Evolutionary conservation across 192 early-diverging fungal genomes (phyloP), one percentile per base, ranked within the genome.

Genomic region (Diversispora epigaea): DNA sequence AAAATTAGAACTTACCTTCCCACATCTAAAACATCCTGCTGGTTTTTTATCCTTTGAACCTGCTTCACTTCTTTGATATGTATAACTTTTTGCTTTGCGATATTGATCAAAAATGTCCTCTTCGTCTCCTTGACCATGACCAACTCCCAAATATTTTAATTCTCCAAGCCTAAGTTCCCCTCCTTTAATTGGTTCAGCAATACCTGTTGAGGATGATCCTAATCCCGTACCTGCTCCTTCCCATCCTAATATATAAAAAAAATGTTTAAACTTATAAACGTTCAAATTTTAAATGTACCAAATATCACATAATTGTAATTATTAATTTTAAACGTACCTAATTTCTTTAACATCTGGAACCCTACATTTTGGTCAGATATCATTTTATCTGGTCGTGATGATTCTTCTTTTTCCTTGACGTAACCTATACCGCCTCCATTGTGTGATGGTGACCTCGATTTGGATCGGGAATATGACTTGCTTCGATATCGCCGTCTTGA

Each of bases 101-200:
- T 74, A 74, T 74, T 74, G 72, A 50, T 74, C 72, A 46, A 74
- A 74, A 50, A 74, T 74, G 46, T 74, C 72, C 4, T 62, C 61
- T 10, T 57, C 72, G 5, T 74, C 72, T 0, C 72, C 72, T 39
- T 44, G 72, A 43, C 25, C 40, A n/a, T 63, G 72, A 22, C 72
- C 72, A 46, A 74, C 72, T 4, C 72, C 72, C 15, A 74, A 50
- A 63, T 74, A 74, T 63, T 74, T 74, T 49, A 63, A 58, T 62
- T 74, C 72, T 3, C 72, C 72, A 50, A 43, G 25, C 9, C 72
- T 74, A 39, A 74, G 3, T 63, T 74, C 72, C 21, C 72, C 72
- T 14, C 72, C 60, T 50, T 62, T 74, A 39, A 74, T 74, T 15
- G 72, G 72, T 11, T 74, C 72, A 1, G 61, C 41, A 49, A 74